A percentile compares a stretch with the other conserved stretches of the same genome.
phyloP scores from a whole-genome alignment of 257 asterid species.

The Gentiana dahurica region DNA sequence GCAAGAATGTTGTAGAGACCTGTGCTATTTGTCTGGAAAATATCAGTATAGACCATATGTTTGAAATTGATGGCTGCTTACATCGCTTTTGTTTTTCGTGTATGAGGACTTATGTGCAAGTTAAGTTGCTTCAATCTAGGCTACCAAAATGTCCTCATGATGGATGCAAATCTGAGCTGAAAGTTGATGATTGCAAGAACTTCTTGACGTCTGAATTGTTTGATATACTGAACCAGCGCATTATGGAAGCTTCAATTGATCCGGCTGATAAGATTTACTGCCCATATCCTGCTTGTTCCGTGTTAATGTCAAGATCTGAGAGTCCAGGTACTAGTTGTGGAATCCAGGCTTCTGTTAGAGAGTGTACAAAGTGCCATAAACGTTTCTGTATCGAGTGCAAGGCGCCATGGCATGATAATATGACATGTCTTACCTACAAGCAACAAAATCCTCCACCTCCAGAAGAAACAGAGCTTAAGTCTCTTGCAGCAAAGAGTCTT shows the following conservation, averaged over 20 bases:
- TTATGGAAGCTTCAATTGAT: constrained; percentile 60
- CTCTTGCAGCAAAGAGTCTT: constrained; percentile 12
- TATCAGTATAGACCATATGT: constrained; percentile 25
- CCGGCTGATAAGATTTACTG: constrained; percentile 56
- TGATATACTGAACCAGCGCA: constrained; percentile 49
- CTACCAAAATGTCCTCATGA: constrained; percentile 66
- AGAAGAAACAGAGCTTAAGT: constrained; percentile 51
- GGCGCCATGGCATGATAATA: constrained; percentile 61
- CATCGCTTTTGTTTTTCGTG: constrained; percentile 48
- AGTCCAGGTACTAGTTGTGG: constrained; percentile 9
- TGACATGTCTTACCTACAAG: constrained; percentile 42
- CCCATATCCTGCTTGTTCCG: constrained; percentile 70
- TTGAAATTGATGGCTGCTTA: constrained; percentile 27
- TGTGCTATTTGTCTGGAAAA: constrained; percentile 53
- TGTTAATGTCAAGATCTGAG: constrained; percentile 57
- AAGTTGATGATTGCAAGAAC: constrained; percentile 34
- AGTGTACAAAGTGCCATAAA: constrained; percentile 38
- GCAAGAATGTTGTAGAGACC: constrained; percentile 18
- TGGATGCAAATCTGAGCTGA: constrained; percentile 34
- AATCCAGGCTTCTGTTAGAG: constrained; percentile 12
- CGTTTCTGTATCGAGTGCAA: constrained; percentile 51
- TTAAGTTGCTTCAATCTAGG: constrained; percentile 40
- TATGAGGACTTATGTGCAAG: constrained; percentile 39
- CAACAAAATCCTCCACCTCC: constrained; percentile 28
- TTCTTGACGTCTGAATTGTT: constrained; percentile 49